These are phyloP conservation scores for Russula emetica DNA, from an alignment of 768 basidiomycete genomes.

Conservation along the genomic window DNA sequence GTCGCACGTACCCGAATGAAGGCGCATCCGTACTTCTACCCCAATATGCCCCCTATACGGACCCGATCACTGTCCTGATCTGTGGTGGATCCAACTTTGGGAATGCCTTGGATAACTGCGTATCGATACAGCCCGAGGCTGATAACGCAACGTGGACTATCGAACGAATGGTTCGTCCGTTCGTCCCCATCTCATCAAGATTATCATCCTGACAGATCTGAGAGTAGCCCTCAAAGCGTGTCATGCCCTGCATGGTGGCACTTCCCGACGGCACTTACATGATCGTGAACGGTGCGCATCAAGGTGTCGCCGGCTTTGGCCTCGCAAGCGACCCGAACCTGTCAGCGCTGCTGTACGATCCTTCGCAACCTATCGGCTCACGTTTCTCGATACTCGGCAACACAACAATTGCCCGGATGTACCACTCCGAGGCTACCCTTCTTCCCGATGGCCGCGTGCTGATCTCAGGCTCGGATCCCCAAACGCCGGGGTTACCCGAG, in stretches of 20 bases:
- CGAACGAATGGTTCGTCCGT: slow-evolving; percentile 67
- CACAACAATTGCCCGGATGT: slow-evolving; percentile 70
- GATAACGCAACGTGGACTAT: slow-evolving; percentile 59
- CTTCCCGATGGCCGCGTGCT: slow-evolving; percentile 72
- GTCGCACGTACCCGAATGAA: slow-evolving; percentile 75
- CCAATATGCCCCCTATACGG: slow-evolving; percentile 67
- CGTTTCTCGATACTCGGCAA: slow-evolving; percentile 62
- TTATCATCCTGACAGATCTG: background rate
- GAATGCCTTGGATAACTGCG: slow-evolving; percentile 62
- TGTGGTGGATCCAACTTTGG: slow-evolving; percentile 73
- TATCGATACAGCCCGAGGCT: slow-evolving; percentile 62
- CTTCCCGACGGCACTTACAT: slow-evolving; percentile 73
- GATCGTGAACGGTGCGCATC: slow-evolving; percentile 69
- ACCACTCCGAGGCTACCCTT: slow-evolving; percentile 73
- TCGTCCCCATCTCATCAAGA: background rate
- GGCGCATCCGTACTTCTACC: slow-evolving; percentile 69
- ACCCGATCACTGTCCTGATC: slow-evolving; percentile 61
- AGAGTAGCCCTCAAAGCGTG: slow-evolving; percentile 59
- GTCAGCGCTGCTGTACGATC: slow-evolving; percentile 66
- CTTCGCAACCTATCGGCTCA: slow-evolving; percentile 50
- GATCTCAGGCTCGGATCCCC: slow-evolving; percentile 72
- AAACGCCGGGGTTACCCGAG: slow-evolving; percentile 59
- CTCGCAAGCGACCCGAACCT: slow-evolving; percentile 61
- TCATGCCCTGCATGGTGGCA: slow-evolving; percentile 70
- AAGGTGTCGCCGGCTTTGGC: slow-evolving; percentile 72